Percentiles rank a stretch among this genome's conserved stretches.
These are phyloP conservation scores for Petunia hybrid DNA, from an alignment of 305 asterid species.

Conservation along the genomic window DNA sequence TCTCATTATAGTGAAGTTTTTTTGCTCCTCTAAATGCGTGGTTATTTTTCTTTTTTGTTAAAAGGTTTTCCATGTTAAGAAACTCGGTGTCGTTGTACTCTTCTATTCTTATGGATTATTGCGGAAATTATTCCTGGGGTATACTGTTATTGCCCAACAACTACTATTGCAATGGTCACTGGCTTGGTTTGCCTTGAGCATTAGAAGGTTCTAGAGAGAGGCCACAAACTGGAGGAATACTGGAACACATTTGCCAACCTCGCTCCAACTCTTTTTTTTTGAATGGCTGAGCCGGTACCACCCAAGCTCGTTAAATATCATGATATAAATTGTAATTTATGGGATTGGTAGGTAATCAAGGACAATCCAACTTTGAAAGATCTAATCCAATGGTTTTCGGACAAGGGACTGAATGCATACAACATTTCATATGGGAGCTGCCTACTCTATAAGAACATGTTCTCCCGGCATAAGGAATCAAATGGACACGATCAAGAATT, in stretches of 20 bases:
- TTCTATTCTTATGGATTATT: too few species aligned
- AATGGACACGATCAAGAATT: slow-evolving; percentile 60
- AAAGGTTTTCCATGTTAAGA: too few species aligned
- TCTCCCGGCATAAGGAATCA: slow-evolving; percentile 76
- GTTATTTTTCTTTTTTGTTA: too few species aligned
- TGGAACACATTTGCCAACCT: slow-evolving; percentile 89
- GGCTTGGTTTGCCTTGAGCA: slow-evolving; percentile 91
- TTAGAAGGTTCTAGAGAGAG: slow-evolving; percentile 74
- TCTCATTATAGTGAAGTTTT: too few species aligned
- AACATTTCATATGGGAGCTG: slow-evolving; percentile 88
- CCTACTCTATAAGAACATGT: slow-evolving; percentile 80
- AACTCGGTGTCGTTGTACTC: too few species aligned
- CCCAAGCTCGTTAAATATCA: slow-evolving; percentile 73
- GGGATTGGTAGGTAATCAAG: slow-evolving; percentile 79
- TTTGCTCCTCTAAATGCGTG: too few species aligned
- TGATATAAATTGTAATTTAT: slow-evolving; percentile 84
- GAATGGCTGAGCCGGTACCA: slow-evolving; percentile 81
- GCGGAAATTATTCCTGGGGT: too few species aligned
- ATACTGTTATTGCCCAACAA: slow-evolving; percentile 36
- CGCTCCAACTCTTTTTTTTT: slow-evolving; percentile 81
- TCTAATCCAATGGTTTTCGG: slow-evolving; percentile 74
- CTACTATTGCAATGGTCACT: slow-evolving; percentile 90
- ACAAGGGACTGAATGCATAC: slow-evolving; percentile 78
- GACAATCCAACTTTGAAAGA: slow-evolving; percentile 73
- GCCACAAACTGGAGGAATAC: slow-evolving; percentile 79